Evolutionary conservation across 805 yeast species (phyloP).

Genomic region (Zygotorulaspora florentina): DNA sequence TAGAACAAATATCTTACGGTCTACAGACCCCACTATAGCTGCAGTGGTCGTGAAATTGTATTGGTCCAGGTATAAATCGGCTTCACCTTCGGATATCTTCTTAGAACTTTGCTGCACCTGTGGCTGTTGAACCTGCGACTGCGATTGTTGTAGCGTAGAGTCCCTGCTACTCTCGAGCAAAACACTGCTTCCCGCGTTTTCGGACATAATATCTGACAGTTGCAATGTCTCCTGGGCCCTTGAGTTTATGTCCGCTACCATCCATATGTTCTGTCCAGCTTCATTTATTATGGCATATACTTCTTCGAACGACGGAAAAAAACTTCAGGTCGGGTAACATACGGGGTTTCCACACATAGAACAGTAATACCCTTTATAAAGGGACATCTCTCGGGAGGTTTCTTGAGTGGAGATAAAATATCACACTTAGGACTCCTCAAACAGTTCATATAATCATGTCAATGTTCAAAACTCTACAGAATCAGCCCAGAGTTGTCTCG

Average conservation of each 20-base stretch:
- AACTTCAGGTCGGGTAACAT: not conserved
- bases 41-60: conserved; percentile 86
- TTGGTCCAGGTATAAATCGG: conserved; percentile 67
- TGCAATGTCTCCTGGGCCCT: not conserved
- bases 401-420: not conserved
- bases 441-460: conserved; percentile 35
- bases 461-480: conserved; percentile 45
- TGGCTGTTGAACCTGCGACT: conserved; percentile 2
- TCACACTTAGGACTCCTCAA: not conserved
- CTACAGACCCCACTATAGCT: conserved; percentile 83
- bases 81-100: conserved; percentile 40
- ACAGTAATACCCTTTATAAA: not conserved
- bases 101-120: conserved; percentile 15
- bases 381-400: not conserved
- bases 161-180: conserved; percentile 2
- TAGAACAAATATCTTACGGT: conserved; percentile 73
- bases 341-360: not conserved
- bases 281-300: not conserved
- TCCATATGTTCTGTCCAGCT: too few species aligned
- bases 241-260: not conserved
- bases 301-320: not conserved
- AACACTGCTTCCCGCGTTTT: not conserved
- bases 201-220: conserved; percentile 4
- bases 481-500: conserved; percentile 44
- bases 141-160: conserved; percentile 4